Conservation (phyloP, 116 monocot genomes). For the Papilionanthe hybrid region DNA sequence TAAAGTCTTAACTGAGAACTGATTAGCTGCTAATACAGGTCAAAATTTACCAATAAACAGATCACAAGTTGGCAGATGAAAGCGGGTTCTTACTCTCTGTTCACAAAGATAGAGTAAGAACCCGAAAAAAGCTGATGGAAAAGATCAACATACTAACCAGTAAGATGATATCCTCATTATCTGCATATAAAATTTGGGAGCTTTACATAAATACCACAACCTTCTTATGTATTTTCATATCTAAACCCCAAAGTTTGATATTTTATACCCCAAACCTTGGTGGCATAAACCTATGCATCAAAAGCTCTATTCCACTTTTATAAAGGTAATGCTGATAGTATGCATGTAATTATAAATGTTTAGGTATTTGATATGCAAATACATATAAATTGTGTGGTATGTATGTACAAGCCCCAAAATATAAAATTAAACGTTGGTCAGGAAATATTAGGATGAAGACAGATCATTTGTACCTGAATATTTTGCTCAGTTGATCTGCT, state of each 20-base stretch:
- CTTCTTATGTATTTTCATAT: too few relatives aligned
- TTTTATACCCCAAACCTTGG: too few relatives aligned
- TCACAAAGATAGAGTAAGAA: background rate
- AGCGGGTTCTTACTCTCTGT: background rate
- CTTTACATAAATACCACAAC: too few relatives aligned
- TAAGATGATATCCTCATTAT: background rate
- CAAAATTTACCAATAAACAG: background rate
- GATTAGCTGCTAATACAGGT: background rate
- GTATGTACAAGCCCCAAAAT: background rate
- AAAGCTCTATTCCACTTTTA: too few relatives aligned
- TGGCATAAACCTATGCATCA: too few relatives aligned
- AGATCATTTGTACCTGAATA: constrained; percentile 3
- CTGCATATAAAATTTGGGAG: background rate
- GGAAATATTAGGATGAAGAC: background rate
- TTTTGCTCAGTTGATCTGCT: background rate
- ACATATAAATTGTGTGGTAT: too few relatives aligned
- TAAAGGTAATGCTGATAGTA: too few relatives aligned
- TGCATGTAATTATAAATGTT: too few relatives aligned
- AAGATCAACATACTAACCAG: background rate
- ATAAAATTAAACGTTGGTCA: background rate
- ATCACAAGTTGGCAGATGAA: background rate
- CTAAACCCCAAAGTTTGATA: too few relatives aligned
- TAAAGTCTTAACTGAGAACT: background rate
- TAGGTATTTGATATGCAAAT: too few relatives aligned
- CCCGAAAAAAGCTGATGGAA: background rate